A percentile compares a stretch with the other conserved stretches of the same genome.
These are phyloP conservation scores for Phytophthora hybrid DNA, from an alignment of 352 stramenopile genomes.

Conservation along the genomic window DNA sequence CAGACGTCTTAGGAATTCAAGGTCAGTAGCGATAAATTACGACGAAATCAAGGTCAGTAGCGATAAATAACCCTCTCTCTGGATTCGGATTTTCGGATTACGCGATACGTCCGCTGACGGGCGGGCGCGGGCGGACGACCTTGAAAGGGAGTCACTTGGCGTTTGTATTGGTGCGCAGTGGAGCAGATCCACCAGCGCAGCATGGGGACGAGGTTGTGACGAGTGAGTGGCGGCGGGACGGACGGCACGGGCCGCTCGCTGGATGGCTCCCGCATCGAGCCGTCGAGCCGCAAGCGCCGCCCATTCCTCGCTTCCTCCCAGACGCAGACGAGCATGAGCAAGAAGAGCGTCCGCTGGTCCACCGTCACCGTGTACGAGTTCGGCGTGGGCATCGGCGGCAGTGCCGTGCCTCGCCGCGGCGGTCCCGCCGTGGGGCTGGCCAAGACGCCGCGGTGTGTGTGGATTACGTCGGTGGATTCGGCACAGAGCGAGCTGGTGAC, in stretches of 20 bases:
- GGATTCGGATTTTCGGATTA: conserved; percentile 13
- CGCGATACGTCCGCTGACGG: conserved; percentile 26
- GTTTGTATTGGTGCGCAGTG: conserved; percentile 21
- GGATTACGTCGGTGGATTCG: conserved; percentile 38
- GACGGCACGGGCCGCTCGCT: conserved; percentile 2
- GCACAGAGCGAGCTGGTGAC: conserved; percentile 7
- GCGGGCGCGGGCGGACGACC: conserved; percentile 21
- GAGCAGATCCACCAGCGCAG: conserved; percentile 8
- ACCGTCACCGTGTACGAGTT: conserved; percentile 73
- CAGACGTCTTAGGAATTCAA: too few relatives aligned
- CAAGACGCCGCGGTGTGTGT: conserved; percentile 28
- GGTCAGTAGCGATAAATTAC: too few relatives aligned
- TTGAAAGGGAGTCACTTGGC: background rate
- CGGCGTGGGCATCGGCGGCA: conserved; percentile 52
- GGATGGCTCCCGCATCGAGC: background rate
- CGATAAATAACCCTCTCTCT: too few relatives aligned
- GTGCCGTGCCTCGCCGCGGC: conserved; percentile 51
- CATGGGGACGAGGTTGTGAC: background rate
- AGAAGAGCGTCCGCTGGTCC: conserved; percentile 46
- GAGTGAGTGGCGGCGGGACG: conserved; percentile 14
- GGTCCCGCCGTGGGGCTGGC: conserved; percentile 56
- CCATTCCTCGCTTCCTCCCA: background rate
- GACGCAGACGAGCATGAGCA: conserved; percentile 9
- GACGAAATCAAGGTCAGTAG: too few relatives aligned
- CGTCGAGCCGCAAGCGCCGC: conserved; percentile 13